These are phyloP conservation scores for Juglanconis oblonga DNA, from an alignment of 2,329 filamentous ascomycete genomes.

Conservation along the genomic window DNA sequence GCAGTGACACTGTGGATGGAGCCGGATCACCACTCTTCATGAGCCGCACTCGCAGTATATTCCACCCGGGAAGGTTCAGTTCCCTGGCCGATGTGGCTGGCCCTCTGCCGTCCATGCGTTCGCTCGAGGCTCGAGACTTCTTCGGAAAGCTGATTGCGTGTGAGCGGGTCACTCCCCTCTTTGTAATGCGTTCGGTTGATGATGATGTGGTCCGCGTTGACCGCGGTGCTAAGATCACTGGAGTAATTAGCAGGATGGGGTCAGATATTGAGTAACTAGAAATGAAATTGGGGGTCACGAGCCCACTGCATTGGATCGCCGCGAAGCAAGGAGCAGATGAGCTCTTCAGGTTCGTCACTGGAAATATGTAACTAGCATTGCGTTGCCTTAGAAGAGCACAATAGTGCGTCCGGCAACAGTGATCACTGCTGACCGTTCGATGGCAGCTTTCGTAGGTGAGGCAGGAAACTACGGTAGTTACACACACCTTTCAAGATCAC, in stretches of 20 bases:
- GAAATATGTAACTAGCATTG: not conserved
- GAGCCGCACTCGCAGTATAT: not conserved
- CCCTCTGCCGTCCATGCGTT: too few relatives aligned
- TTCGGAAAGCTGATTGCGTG: not conserved
- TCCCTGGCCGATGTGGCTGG: too few relatives aligned
- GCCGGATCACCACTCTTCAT: not conserved
- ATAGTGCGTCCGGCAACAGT: too few relatives aligned
- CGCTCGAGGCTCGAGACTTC: not conserved
- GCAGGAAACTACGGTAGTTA: too few relatives aligned
- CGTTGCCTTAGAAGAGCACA: too few relatives aligned
- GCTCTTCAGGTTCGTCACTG: not conserved
- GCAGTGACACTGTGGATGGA: not conserved
- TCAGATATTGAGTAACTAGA: not conserved
- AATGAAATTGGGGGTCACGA: not conserved
- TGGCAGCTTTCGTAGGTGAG: too few relatives aligned
- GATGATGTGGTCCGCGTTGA: not conserved
- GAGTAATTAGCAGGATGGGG: not conserved
- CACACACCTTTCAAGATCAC: too few relatives aligned
- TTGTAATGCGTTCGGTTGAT: not conserved
- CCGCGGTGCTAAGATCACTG: not conserved
- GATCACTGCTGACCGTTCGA: too few relatives aligned
- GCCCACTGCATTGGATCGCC: not conserved
- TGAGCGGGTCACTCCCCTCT: not conserved
- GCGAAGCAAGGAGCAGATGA: not conserved
- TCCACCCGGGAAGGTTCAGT: not conserved